Conservation (phyloP, 129 eudicot species). For the Calendula officinalis region DNA sequence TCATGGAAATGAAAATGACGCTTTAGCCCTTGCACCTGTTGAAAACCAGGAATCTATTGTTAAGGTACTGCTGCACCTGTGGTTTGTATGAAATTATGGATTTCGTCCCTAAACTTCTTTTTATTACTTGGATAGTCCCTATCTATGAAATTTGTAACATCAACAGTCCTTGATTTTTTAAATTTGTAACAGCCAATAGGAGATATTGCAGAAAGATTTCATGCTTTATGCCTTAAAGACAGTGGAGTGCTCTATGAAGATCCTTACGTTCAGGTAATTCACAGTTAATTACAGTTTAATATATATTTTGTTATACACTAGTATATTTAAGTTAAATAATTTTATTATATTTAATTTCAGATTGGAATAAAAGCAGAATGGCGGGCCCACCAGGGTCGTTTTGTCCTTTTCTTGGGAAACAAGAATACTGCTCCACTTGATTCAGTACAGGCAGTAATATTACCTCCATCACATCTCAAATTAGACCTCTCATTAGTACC, state of each 20-base stretch:
- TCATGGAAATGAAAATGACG: constrained; percentile 56
- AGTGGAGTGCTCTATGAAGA: constrained; percentile 97
- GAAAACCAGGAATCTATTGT: constrained; percentile 64
- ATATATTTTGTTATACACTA: constrained; percentile 1
- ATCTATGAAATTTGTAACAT: too few relatives aligned
- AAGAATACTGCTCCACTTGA: constrained; percentile 83
- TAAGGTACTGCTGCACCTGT: constrained; percentile 57
- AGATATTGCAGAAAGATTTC: constrained; percentile 76
- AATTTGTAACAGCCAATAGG: constrained; percentile 76
- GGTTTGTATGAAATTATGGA: not conserved
- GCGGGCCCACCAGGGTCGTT: constrained; percentile 91
- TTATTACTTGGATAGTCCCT: too few relatives aligned
- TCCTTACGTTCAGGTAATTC: constrained; percentile 78
- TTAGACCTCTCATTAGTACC: constrained; percentile 84
- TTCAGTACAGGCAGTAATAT: constrained; percentile 75
- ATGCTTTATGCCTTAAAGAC: constrained; percentile 75
- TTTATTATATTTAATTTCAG: constrained; percentile 37
- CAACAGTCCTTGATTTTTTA: not conserved
- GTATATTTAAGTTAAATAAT: constrained; percentile 7
- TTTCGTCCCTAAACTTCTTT: too few relatives aligned
- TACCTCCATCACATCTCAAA: constrained; percentile 80
- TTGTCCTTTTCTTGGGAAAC: constrained; percentile 87
- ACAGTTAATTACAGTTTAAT: not conserved
- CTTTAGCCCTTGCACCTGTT: constrained; percentile 84
- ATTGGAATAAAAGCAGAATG: constrained; percentile 98